phyloP scores from a whole-genome alignment of 129 eudicot species.

The Ambrosia artemisiifolia region DNA sequence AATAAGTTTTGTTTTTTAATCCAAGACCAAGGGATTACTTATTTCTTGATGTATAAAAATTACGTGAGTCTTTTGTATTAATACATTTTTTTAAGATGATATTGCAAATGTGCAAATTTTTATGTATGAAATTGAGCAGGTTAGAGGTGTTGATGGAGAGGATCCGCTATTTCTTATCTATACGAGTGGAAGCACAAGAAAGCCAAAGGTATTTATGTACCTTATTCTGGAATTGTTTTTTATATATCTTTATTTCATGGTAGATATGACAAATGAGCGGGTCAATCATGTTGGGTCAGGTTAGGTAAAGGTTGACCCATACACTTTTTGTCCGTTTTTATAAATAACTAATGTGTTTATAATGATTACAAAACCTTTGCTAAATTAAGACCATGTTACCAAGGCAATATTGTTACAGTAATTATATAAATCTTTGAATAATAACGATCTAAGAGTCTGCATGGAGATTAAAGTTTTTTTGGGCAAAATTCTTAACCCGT shows the following conservation, averaged over 20 bases:
- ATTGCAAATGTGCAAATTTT: too few species aligned
- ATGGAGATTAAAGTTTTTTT: too few species aligned
- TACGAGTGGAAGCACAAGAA: constrained; percentile 99
- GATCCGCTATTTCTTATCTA: constrained; percentile 94
- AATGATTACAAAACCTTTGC: neutral
- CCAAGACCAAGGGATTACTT: neutral
- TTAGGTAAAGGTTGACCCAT: neutral
- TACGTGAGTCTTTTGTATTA: too few species aligned
- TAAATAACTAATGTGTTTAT: neutral
- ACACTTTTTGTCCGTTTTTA: neutral
- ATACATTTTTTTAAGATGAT: too few species aligned
- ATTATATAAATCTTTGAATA: neutral
- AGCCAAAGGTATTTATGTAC: constrained; percentile 74
- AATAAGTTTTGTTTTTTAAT: constrained; percentile 86
- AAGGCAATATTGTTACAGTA: neutral
- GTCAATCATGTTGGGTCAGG: neutral
- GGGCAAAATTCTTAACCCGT: neutral
- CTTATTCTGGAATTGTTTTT: too few species aligned
- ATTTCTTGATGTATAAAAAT: neutral
- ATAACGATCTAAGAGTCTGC: neutral
- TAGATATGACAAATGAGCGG: neutral
- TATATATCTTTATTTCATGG: too few species aligned
- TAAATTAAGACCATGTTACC: neutral
- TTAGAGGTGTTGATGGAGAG: constrained; percentile 96
- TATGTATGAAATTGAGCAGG: too few species aligned